Base-by-base conservation (phyloP, 345 rosid species). In the Eucalyptus coolabah region DNA sequence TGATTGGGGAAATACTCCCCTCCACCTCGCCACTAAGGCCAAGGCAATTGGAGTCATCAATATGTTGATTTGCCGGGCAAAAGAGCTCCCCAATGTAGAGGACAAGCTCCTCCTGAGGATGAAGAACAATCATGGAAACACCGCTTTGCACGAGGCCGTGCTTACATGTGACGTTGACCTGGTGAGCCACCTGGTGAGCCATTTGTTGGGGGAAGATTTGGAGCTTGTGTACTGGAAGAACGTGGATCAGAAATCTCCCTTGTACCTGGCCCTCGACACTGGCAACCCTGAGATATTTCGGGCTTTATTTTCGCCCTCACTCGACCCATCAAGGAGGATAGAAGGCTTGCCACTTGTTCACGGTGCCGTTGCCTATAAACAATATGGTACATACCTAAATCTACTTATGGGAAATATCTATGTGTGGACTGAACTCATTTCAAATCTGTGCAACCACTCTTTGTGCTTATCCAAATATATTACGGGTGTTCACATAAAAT, bases 221-320 rank as follows among this genome's bases (percentile, higher is more conserved):
- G 77, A 65, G 37, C 37, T 1, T 1, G 37, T 65, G 77, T 65
- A 65, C 77, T n/a, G 6, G 77, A 1, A 1, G 77, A 65, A 65
- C 21, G 0, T 0, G 10, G 19, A 4, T 15, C 5, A 63, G 72
- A 63, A 30, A 30, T 63, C 72, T 63, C 72, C 72, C 34, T 3
- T 63, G 9, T 63, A 63, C 37, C 5, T 63, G 34, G 72, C 72
- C 34, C 0, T 63, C 3, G 72, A 63, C 5, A 3, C 0, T 4
- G 0, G 2, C 2, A 0, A 14, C 34, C 0, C 34, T 2, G 0
- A 1, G 5, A 30, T 63, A 6, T 1, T 6, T 13, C 0, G 6
- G 1, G 9, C 2, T 63, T 63, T 63, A 30, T 14, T 63, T 1
- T 6, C 34, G 3, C 1, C 0, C 0, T 4, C 37, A 9, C 9